Evolutionary conservation across 768 basidiomycete species (phyloP).

Genomic region (Amanita muscaria): DNA sequence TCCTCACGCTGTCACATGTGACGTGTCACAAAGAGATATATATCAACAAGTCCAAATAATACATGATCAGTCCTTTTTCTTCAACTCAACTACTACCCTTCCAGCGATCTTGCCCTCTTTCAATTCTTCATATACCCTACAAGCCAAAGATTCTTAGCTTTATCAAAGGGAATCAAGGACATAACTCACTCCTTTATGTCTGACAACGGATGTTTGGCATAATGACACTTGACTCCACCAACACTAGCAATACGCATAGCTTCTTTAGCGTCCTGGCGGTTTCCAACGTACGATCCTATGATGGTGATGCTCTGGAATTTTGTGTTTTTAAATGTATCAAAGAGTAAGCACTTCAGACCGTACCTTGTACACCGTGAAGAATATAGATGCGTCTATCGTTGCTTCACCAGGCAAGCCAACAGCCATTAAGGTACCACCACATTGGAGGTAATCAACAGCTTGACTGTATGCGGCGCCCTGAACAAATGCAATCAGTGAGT

Average conservation of each 20-base stretch:
- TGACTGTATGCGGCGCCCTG: constrained; percentile 33
- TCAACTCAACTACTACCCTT: constrained; percentile 34
- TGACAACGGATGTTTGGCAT: not conserved
- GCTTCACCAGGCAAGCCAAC: constrained; percentile 70
- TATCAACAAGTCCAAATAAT: not conserved
- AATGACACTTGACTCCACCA: constrained; percentile 62
- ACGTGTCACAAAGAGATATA: not conserved
- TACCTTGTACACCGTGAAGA: constrained; percentile 63
- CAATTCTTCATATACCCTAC: constrained; percentile 27
- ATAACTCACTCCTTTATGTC: not conserved
- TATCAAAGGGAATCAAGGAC: not conserved
- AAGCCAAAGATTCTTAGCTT: not conserved
- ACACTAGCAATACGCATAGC: constrained; percentile 67
- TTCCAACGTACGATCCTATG: constrained; percentile 51
- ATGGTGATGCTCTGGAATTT: constrained; percentile 24
- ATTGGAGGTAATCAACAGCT: constrained; percentile 68
- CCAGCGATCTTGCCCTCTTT: constrained; percentile 39
- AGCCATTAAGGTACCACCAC: constrained; percentile 65
- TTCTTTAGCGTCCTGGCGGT: constrained; percentile 78
- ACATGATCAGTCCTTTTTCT: not conserved
- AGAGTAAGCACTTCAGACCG: no score
- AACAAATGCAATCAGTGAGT: not conserved
- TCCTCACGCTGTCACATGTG: not conserved
- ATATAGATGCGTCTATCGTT: constrained; percentile 51
- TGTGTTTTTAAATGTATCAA: no score